phyloP scores from a whole-genome alignment of 225 moss, liverwort and hornwort species.

The Bryum argenteum region DNA sequence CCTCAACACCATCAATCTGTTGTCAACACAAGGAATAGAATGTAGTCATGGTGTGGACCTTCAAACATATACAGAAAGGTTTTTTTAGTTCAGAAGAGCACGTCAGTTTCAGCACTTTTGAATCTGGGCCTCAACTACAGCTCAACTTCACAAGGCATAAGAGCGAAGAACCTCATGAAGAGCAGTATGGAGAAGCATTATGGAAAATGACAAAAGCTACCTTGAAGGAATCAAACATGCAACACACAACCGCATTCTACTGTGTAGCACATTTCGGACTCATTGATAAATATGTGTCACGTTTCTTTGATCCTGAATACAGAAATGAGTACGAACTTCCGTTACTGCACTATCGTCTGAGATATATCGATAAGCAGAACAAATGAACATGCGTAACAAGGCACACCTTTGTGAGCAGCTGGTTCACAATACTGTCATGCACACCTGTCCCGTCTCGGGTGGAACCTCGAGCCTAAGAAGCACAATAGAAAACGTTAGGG shows the following conservation, averaged over 20 bases:
- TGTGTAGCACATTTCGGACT: conserved; percentile 22
- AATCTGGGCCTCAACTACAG: conserved; percentile 10
- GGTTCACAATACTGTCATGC: conserved; percentile 98
- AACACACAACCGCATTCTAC: conserved; percentile 22
- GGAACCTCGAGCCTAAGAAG: conserved; percentile 78
- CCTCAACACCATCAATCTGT: conserved; percentile 96
- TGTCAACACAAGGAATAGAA: conserved; percentile 23
- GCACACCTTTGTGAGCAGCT: conserved; percentile 93
- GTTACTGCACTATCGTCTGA: conserved; percentile 23
- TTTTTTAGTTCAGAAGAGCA: neutral
- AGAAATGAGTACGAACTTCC: conserved; percentile 24
- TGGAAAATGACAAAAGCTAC: neutral
- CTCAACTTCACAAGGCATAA: neutral
- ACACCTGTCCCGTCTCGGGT: conserved; percentile 98
- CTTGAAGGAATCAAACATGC: conserved; percentile 22
- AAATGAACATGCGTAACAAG: conserved; percentile 2
- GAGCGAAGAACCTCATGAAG: conserved; percentile 1
- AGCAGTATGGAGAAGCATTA: neutral
- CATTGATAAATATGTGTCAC: conserved; percentile 13
- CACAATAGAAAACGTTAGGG: conserved; percentile 14
- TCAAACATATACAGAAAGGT: conserved; percentile 11
- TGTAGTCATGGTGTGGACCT: neutral
- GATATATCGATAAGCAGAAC: neutral
- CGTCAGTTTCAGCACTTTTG: neutral
- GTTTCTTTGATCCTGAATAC: conserved; percentile 20